Conservation (phyloP, 352 stramenopile species). For the Globisporangium irregulare region DNA sequence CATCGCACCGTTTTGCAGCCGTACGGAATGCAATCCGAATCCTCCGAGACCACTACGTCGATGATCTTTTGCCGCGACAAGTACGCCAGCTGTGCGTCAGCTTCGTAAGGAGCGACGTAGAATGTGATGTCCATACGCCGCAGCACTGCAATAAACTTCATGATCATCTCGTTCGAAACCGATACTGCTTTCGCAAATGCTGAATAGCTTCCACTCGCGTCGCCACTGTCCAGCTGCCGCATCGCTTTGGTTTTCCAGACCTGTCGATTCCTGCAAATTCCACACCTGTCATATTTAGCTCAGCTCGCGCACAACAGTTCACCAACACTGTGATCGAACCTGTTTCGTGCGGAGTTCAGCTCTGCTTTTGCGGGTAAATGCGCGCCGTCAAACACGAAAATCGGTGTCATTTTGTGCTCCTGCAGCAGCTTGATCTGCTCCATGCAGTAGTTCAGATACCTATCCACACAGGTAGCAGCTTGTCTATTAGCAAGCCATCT, state of each 20-base stretch:
- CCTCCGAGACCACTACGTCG: conserved; percentile 96
- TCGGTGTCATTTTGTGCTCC: conserved; percentile 75
- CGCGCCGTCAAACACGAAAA: conserved; percentile 94
- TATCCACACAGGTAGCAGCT: conserved; percentile 8
- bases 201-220: conserved; percentile 21
- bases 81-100: conserved; percentile 96
- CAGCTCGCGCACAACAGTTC: background rate
- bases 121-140: conserved; percentile 80
- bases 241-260: conserved; percentile 45
- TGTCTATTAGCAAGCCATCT: background rate
- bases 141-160: conserved; percentile 60
- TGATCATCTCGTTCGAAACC: conserved; percentile 77
- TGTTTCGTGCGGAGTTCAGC: conserved; percentile 47
- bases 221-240: conserved; percentile 22
- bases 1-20: conserved; percentile 69
- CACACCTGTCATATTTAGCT: background rate
- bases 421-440: conserved; percentile 87
- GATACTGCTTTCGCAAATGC: conserved; percentile 53
- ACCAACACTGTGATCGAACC: conserved; percentile 21
- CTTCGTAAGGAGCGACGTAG: conserved; percentile 96
- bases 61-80: conserved; percentile 84
- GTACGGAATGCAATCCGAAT: conserved; percentile 95
- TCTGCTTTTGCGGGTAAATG: conserved; percentile 85
- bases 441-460: conserved; percentile 87
- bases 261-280: conserved; percentile 26